Conservation (phyloP, 805 yeast genomes). For the Scheffersomyces coipomensis region DNA sequence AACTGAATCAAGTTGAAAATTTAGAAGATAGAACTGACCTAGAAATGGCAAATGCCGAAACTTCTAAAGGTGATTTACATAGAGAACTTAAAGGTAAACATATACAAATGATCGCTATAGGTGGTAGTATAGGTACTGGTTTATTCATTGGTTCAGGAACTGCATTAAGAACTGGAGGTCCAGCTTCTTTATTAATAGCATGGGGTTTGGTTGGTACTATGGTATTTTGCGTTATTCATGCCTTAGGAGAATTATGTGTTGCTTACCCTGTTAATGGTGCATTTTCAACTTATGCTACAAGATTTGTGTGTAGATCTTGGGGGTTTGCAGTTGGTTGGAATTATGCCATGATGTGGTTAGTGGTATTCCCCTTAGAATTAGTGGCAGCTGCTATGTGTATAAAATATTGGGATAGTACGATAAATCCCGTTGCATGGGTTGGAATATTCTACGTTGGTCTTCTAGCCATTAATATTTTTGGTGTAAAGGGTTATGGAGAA, state of each 20-base stretch:
- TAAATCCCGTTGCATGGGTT: conserved; percentile 40
- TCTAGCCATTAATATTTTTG: conserved; percentile 29
- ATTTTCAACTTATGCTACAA: conserved; percentile 36
- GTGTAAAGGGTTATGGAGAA: conserved; percentile 38
- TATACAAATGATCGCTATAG: conserved; percentile 66
- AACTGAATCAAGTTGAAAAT: conserved; percentile 1
- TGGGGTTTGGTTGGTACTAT: conserved; percentile 52
- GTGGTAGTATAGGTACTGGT: conserved; percentile 70
- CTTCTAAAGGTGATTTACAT: conserved; percentile 37
- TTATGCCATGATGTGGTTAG: conserved; percentile 38
- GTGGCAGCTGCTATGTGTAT: conserved; percentile 40
- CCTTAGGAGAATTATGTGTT: conserved; percentile 67
- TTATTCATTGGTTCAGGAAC: conserved; percentile 48
- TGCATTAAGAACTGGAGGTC: conserved; percentile 39
- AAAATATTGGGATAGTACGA: conserved; percentile 28
- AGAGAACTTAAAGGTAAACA: conserved; percentile 47
- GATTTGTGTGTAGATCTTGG: conserved; percentile 38
- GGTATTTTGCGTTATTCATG: conserved; percentile 56
- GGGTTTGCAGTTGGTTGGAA: conserved; percentile 42
- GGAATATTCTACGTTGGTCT: conserved; percentile 30
- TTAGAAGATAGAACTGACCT: conserved; percentile 20
- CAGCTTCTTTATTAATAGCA: conserved; percentile 50
- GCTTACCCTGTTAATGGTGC: conserved; percentile 40
- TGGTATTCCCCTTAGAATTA: conserved; percentile 35
- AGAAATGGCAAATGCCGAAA: conserved; percentile 33